A percentile compares a stretch with the other conserved stretches of the same genome.
Conservation (phyloP, 139 green algal species). For the Tetraselmis striata region DNA sequence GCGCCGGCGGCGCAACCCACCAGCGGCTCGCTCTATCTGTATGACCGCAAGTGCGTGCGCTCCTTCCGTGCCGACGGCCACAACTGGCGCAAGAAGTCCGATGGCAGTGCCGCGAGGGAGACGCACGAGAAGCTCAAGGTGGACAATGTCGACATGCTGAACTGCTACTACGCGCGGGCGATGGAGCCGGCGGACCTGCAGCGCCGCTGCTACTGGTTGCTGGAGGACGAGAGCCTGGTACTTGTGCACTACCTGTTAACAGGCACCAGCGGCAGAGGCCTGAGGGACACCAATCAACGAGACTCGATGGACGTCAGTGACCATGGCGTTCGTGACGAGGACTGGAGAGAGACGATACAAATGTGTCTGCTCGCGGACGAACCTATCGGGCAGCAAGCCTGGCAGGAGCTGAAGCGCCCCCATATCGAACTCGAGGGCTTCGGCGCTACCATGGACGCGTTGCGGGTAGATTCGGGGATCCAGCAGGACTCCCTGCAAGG, state of each 20-base stretch:
- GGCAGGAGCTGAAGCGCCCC: too few species aligned
- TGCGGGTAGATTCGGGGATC: too few species aligned
- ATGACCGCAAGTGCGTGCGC: slow-evolving; percentile 35
- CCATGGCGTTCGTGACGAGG: too few species aligned
- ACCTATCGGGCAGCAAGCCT: too few species aligned
- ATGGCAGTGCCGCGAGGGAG: slow-evolving; percentile 49
- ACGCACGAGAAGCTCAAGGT: slow-evolving; percentile 60
- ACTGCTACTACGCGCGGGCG: not conserved
- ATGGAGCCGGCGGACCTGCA: not conserved
- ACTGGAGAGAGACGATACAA: too few species aligned
- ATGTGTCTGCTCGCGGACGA: too few species aligned
- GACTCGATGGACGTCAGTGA: too few species aligned
- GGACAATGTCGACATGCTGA: not conserved
- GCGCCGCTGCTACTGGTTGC: not conserved
- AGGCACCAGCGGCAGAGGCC: too few species aligned
- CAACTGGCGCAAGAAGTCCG: slow-evolving; percentile 56
- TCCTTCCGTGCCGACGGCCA: slow-evolving; percentile 53
- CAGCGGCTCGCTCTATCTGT: slow-evolving; percentile 46
- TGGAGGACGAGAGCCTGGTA: not conserved
- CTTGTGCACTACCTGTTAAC: not conserved
- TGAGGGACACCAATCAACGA: too few species aligned
- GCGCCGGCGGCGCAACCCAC: slow-evolving; percentile 2
- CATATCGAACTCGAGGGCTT: too few species aligned
- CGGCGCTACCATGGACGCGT: too few species aligned
- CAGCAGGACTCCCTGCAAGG: too few species aligned